Base-by-base conservation (phyloP, 2,329 filamentous ascomycete genomes). In the Macrophomina pseudophaseolina region DNA sequence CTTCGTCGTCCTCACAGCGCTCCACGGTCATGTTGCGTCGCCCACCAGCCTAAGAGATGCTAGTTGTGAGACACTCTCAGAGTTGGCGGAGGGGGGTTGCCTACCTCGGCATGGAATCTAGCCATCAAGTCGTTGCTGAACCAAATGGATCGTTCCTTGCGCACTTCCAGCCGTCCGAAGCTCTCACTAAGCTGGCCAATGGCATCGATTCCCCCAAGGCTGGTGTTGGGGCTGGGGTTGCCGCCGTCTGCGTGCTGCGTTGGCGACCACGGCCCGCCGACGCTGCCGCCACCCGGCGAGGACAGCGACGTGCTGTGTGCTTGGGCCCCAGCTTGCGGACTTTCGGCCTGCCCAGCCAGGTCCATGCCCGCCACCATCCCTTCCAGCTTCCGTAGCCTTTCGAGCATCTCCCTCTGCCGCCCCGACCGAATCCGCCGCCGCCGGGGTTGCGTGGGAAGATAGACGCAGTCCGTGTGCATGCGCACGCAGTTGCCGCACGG, bases 311-410 rank as follows among this genome's bases (percentile, higher is more conserved):
- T n/a, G n/a, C n/a, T n/a, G n/a, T n/a, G n/a, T n/a, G n/a, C n/a
- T n/a, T n/a, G n/a, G n/a, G n/a, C n/a, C n/a, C n/a, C n/a, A n/a
- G n/a, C n/a, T n/a, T n/a, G n/a, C n/a, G n/a, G n/a, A n/a, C n/a
- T n/a, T n/a, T n/a, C n/a, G n/a, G n/a, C 23, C 48, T 51, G 48
- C n/a, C 18, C 18, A 30, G 48, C n/a, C 48, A 51, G 6, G 18
- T n/a, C n/a, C n/a, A n/a, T n/a, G n/a, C 23, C 48, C n/a, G 48
- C n/a, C n/a, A 51, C 18, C n/a, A 51, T 51, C n/a, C 48, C 48
- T 51, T 51, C 48, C 11, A 51, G 48, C 23, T 51, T 51, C 48
- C 48, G 48, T 51, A 51, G 48, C 48, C 48, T 51, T 28, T 51
- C 48, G 18, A 51, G 48, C 48, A 51, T 23, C 48, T 51, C 48